phyloP scores from a whole-genome alignment of 768 basidiomycete species.

The Candolleomyces aberdarensis region DNA sequence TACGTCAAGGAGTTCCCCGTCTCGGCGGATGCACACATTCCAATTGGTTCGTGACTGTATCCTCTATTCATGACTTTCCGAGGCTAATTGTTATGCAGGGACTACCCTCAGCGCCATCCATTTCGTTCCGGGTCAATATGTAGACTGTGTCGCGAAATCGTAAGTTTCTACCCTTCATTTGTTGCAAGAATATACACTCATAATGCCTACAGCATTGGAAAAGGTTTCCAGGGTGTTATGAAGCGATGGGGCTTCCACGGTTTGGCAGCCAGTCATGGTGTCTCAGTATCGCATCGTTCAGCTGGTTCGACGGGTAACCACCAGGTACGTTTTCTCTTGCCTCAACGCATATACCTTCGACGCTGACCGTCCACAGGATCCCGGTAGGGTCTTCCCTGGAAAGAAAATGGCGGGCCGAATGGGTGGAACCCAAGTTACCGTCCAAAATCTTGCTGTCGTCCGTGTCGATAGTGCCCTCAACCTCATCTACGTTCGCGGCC shows the following conservation, averaged over 20 bases:
- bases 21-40: constrained; percentile 84
- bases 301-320: constrained; percentile 93
- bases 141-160: constrained; percentile 91
- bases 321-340: constrained; percentile 54
- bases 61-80: neutral
- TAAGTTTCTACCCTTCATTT: constrained; percentile 40
- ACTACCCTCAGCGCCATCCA: constrained; percentile 88
- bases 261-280: constrained; percentile 91
- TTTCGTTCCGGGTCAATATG: constrained; percentile 95
- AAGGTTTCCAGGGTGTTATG: constrained; percentile 97
- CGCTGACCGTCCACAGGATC: constrained; percentile 57
- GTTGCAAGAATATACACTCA: neutral
- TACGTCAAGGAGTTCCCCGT: constrained; percentile 88
- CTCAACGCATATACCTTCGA: neutral
- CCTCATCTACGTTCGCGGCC: constrained; percentile 88
- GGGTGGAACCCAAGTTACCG: constrained; percentile 78
- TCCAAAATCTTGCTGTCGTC: constrained; percentile 85
- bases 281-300: constrained; percentile 90
- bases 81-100: constrained; percentile 41
- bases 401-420: constrained; percentile 98
- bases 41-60: constrained; percentile 61
- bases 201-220: constrained; percentile 68
- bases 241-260: constrained; percentile 95
- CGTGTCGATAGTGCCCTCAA: constrained; percentile 85
- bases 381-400: constrained; percentile 93